Base-by-base conservation (phyloP, 768 basidiomycete species). In the Dendrothele bispora region DNA sequence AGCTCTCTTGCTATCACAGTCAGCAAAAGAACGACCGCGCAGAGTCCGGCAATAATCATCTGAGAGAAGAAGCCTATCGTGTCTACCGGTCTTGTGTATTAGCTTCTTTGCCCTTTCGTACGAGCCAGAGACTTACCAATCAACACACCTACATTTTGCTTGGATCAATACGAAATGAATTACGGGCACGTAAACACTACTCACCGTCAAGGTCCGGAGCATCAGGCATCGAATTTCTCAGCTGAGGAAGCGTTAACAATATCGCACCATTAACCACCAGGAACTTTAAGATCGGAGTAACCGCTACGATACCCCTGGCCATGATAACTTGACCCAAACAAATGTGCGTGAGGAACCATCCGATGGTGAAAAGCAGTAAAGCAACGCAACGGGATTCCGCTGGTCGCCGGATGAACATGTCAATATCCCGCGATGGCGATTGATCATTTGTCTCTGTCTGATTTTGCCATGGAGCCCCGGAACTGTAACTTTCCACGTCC, bases 21-120 rank as follows among this genome's bases (percentile, higher is more conserved):
- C 26, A 74, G 59, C 22, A 80, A 62, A 1, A 81, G 62, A n/a
- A 59, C 44, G 24, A 77, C 61, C 14, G 66, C 65, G 8, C 72
- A 74, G 2, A 70, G 57, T 7, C 68, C 66, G n/a, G 67, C 59
- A 24, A 77, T 60, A 21, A 79, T 63, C 75, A 82, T 80, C 57
- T 83, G 80, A 5, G 80, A 78, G 56, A 83, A 81, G 59, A 73
- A 79, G 2, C 79, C 81, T 39, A 83, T 79, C 37, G 65, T 65
- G 54, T 81, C 78, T 80, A 50, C 32, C n/a, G 12, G 15, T 21
- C n/a, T n/a, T 11, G n/a, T n/a, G n/a, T n/a, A n/a, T n/a, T n/a
- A n/a, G n/a, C n/a, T n/a, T n/a, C n/a, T n/a, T n/a, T n/a, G n/a
- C n/a, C n/a, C n/a, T n/a, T n/a, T n/a, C n/a, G 21, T 10, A 46